These are phyloP conservation scores for Saccharomycopsis phalli DNA, from an alignment of 1,139 yeast genomes.

Conservation along the genomic window DNA sequence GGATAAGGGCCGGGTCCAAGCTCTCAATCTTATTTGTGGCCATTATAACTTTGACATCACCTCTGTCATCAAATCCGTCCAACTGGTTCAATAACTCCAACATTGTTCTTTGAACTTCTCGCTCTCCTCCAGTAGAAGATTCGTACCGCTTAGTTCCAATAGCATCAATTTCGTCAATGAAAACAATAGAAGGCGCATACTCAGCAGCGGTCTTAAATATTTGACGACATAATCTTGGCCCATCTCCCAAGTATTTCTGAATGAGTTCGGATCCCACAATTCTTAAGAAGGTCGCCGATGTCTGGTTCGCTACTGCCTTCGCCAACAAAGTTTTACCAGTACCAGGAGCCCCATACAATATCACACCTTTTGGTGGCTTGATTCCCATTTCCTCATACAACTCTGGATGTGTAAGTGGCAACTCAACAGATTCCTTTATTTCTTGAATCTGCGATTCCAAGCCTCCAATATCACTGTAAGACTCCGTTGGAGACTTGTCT, in stretches of 20 bases:
- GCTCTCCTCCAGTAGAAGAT: conserved; percentile 92
- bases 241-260: conserved; percentile 96
- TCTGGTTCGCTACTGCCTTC: conserved; percentile 97
- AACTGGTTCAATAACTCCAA: conserved; percentile 91
- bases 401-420: conserved; percentile 96
- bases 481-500: conserved; percentile 94
- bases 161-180: conserved; percentile 98
- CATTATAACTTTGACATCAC: conserved; percentile 97
- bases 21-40: conserved; percentile 96
- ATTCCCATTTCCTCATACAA: conserved; percentile 98
- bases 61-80: conserved; percentile 97
- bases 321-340: conserved; percentile 96
- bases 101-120: conserved; percentile 98
- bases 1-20: conserved; percentile 92
- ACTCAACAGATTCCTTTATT: conserved; percentile 94
- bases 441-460: conserved; percentile 94
- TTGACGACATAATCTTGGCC: conserved; percentile 91
- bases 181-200: conserved; percentile 95
- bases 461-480: conserved; percentile 97
- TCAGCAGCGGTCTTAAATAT: conserved; percentile 96
- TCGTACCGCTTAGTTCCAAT: conserved; percentile 97
- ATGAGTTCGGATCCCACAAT: conserved; percentile 96
- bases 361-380: conserved; percentile 98
- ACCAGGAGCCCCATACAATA: conserved; percentile 97
- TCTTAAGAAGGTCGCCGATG: conserved; percentile 91